phyloP scores from a whole-genome alignment of 2,329 filamentous ascomycete species.

The Sporothrix schenckii region DNA sequence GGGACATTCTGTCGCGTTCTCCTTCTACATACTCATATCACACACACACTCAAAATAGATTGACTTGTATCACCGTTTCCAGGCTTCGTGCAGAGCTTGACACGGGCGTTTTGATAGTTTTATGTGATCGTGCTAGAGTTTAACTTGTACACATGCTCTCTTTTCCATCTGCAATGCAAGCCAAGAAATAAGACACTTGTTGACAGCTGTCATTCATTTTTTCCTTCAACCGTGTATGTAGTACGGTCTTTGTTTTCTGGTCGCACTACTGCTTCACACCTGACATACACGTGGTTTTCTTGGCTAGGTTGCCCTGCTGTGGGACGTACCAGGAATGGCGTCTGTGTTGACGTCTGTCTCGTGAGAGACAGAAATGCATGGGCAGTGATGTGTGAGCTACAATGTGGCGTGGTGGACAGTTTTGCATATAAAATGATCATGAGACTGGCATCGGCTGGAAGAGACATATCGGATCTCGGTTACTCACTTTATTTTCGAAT shows the following conservation, averaged over 20 bases:
- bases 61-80: background rate
- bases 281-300: slow-evolving; percentile 28
- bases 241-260: background rate
- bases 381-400: background rate
- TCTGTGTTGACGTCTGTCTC: background rate
- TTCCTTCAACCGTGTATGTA: background rate
- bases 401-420: background rate
- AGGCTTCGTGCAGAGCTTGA: slow-evolving; percentile 17
- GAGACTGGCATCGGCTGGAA: background rate
- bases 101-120: background rate
- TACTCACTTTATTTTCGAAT: background rate
- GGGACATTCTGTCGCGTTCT: background rate
- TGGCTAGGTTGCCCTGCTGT: background rate
- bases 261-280: slow-evolving; percentile 11
- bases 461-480: slow-evolving; percentile 20
- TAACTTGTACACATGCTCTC: background rate
- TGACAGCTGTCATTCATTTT: background rate
- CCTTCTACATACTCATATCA: background rate
- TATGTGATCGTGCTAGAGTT: background rate
- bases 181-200: background rate
- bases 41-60: background rate
- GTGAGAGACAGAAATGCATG: background rate
- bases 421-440: background rate
- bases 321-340: background rate
- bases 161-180: background rate